Evolutionary conservation across 495 filamentous ascomycete genomes (phyloP).

Genomic region (Neurospora sp.): DNA sequence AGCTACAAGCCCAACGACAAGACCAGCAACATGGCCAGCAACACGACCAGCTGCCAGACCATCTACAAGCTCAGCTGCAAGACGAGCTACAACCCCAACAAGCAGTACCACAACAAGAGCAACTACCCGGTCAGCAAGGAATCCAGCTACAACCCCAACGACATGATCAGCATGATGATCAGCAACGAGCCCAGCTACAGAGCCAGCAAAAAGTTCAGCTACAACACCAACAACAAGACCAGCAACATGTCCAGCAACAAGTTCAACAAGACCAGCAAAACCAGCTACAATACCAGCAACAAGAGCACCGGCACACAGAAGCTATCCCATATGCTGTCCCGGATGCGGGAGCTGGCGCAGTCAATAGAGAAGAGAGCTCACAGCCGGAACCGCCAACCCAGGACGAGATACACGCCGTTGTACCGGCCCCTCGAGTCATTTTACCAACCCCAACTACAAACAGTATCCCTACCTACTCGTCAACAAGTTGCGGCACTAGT

Average conservation of each 20-base stretch:
- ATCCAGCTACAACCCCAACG: not conserved
- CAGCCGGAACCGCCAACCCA: not conserved
- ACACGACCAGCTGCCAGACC: not conserved
- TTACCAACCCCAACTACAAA: not conserved
- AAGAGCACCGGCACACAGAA: not conserved
- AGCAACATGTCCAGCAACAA: not conserved
- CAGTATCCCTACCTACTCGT: not conserved
- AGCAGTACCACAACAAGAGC: not conserved
- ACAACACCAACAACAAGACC: not conserved
- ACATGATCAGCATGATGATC: conserved; percentile 3
- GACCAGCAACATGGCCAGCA: not conserved
- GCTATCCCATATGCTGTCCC: not conserved
- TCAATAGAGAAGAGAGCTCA: not conserved
- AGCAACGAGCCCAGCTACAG: not conserved
- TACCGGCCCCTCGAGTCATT: not conserved
- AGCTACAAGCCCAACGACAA: not conserved
- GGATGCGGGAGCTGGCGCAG: not conserved
- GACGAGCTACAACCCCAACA: conserved; percentile 3
- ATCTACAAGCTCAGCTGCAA: conserved; percentile 3
- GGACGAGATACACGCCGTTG: not conserved
- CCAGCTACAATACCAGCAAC: not conserved
- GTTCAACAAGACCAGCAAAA: not conserved
- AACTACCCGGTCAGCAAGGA: not conserved
- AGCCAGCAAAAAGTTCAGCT: not conserved
- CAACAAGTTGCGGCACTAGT: not conserved